Percentiles rank a stretch among this genome's conserved stretches.
phyloP scores from a whole-genome alignment of 306 rosid species.

The Comarum palustre region DNA sequence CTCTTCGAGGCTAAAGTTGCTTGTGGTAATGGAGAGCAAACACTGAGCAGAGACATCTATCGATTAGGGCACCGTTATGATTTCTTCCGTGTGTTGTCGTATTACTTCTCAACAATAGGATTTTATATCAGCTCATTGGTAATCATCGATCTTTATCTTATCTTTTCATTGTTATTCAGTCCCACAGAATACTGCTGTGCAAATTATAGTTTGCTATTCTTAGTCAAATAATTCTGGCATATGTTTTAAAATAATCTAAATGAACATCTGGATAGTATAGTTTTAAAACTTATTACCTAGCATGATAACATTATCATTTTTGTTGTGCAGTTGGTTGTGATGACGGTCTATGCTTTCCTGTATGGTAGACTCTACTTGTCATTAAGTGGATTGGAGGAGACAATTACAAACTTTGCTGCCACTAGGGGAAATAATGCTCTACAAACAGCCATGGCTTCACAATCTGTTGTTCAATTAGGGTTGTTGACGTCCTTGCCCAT shows the following conservation, averaged over 20 bases:
- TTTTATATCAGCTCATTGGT: slow-evolving; percentile 86
- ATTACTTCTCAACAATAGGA: slow-evolving; percentile 82
- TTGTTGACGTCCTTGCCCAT: slow-evolving; percentile 84
- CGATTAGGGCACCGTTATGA: slow-evolving; percentile 95
- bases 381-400: slow-evolving; percentile 82
- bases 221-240: neutral
- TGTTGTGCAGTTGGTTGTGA: slow-evolving; percentile 63
- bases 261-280: neutral
- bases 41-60: slow-evolving; percentile 82
- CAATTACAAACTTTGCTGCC: slow-evolving; percentile 60
- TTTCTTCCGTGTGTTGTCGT: slow-evolving; percentile 95
- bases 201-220: neutral
- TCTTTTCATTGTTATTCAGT: neutral
- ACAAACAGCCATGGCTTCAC: slow-evolving; percentile 75
- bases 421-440: slow-evolving; percentile 59
- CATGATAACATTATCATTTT: slow-evolving; percentile 11
- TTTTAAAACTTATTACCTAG: neutral
- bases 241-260: neutral
- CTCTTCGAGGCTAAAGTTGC: slow-evolving; percentile 97
- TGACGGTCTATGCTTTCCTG: slow-evolving; percentile 71
- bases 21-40: slow-evolving; percentile 96
- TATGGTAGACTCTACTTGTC: slow-evolving; percentile 87
- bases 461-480: slow-evolving; percentile 82
- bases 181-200: neutral
- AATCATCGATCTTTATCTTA: slow-evolving; percentile 24